Evolutionary conservation across 2,329 filamentous ascomycete genomes (phyloP).

Genomic region (Venturia oleaginea): DNA sequence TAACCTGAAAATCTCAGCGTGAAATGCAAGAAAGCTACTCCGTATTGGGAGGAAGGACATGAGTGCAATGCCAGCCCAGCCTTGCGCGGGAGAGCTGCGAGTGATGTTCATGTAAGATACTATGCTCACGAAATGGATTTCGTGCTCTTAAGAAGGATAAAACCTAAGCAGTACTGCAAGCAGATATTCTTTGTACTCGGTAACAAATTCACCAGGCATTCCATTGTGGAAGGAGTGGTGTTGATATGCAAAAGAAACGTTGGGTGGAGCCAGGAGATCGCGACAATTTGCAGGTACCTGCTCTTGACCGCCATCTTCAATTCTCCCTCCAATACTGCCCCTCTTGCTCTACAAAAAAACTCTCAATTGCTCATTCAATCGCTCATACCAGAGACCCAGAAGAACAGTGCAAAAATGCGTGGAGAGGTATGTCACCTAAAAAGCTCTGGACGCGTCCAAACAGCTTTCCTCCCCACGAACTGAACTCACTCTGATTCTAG

Average conservation of each 20-base stretch:
- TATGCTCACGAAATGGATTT: no score
- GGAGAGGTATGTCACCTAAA: background rate
- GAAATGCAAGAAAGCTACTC: constrained; percentile 23
- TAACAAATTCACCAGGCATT: no score
- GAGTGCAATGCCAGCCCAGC: no score
- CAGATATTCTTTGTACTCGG: no score
- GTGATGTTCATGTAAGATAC: no score
- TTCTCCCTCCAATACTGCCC: background rate
- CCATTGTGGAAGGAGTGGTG: no score
- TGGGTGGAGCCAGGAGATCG: no score
- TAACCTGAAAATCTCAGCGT: constrained; percentile 7
- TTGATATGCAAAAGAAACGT: no score
- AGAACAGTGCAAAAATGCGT: constrained; percentile 2
- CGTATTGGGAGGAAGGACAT: constrained; percentile 27
- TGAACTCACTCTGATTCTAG: constrained; percentile 2
- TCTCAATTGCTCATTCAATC: background rate
- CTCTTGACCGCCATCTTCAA: background rate
- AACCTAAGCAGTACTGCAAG: no score
- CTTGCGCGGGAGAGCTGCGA: no score
- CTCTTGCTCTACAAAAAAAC: background rate
- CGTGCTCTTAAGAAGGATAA: no score
- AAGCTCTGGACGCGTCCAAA: background rate
- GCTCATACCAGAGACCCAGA: background rate
- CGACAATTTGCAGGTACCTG: no score
- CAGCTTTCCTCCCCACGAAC: background rate